Percentiles rank a stretch among this genome's conserved stretches.
phyloP scores from a whole-genome alignment of 2,329 filamentous ascomycete species.

The Beauveria medogensis region DNA sequence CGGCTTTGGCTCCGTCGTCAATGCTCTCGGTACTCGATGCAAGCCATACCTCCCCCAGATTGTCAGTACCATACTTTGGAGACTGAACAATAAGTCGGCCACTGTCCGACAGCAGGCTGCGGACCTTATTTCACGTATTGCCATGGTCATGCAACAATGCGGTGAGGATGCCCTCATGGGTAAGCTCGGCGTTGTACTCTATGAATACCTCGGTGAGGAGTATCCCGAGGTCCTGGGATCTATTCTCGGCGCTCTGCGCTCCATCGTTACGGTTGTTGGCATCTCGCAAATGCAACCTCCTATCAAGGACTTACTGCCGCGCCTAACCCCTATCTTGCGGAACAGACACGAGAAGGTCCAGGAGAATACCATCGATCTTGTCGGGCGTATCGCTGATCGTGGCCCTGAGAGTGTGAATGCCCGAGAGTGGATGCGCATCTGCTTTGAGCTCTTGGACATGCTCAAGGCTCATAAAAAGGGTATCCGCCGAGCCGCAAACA shows the following conservation, averaged over 20 bases:
- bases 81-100: constrained; percentile 94
- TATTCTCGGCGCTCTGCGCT: constrained; percentile 87
- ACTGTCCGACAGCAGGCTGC: constrained; percentile 95
- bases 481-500: constrained; percentile 95
- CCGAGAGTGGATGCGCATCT: constrained; percentile 99
- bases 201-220: constrained; percentile 97
- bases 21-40: constrained; percentile 84
- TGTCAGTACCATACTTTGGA: constrained; percentile 91
- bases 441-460: constrained; percentile 98
- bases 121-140: constrained; percentile 91
- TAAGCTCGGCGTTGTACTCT: constrained; percentile 87
- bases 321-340: constrained; percentile 92
- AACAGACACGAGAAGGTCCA: constrained; percentile 99
- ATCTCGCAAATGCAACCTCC: constrained; percentile 98
- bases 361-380: constrained; percentile 96
- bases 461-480: constrained; percentile 99
- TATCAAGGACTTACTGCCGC: constrained; percentile 90
- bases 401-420: constrained; percentile 95
- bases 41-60: constrained; percentile 97
- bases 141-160: constrained; percentile 98
- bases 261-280: constrained; percentile 95
- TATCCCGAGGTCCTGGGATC: constrained; percentile 97
- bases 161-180: constrained; percentile 93
- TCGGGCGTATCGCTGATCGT: constrained; percentile 94
- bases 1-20: constrained; percentile 95